These are phyloP conservation scores for Vigna hirtella DNA, from an alignment of 306 rosid genomes.

Conservation along the genomic window DNA sequence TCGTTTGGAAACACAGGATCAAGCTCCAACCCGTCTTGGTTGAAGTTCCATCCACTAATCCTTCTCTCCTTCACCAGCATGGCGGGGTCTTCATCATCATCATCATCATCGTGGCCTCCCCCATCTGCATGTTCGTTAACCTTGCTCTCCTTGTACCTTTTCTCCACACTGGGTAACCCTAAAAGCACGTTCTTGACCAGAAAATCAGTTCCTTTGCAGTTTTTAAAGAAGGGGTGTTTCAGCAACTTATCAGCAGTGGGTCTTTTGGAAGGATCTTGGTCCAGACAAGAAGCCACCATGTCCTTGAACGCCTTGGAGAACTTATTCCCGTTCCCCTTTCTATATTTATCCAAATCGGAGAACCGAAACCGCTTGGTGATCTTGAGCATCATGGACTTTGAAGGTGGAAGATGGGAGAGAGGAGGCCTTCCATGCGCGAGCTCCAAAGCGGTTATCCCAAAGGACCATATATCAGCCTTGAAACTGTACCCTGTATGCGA, in stretches of 20 bases:
- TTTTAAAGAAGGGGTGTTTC: constrained; percentile 63
- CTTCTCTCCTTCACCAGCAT: constrained; percentile 48
- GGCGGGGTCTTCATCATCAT: not conserved
- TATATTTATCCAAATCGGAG: constrained; percentile 54
- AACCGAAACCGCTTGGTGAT: constrained; percentile 63
- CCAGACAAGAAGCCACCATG: constrained; percentile 70
- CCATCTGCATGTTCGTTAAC: not conserved
- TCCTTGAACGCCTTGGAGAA: constrained; percentile 69
- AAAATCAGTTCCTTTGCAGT: constrained; percentile 52
- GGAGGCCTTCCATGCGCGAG: constrained; percentile 78
- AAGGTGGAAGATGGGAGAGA: constrained; percentile 67
- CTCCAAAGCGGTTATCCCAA: constrained; percentile 72
- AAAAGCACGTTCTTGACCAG: constrained; percentile 56
- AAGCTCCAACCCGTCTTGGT: constrained; percentile 66
- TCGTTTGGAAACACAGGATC: constrained; percentile 59
- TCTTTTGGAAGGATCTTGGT: constrained; percentile 67
- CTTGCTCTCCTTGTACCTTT: constrained; percentile 55
- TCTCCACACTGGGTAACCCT: constrained; percentile 65
- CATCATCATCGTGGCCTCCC: not conserved
- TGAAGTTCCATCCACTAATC: constrained; percentile 76
- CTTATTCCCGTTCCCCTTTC: constrained; percentile 41
- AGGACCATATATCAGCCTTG: constrained; percentile 78
- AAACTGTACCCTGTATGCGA: constrained; percentile 63
- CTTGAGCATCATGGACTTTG: constrained; percentile 59
- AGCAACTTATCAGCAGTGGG: constrained; percentile 62